Percentiles rank a stretch among this genome's conserved stretches.
These are phyloP conservation scores for Vitis labrusca DNA, from an alignment of 164 flowering plant genomes.

Conservation along the genomic window DNA sequence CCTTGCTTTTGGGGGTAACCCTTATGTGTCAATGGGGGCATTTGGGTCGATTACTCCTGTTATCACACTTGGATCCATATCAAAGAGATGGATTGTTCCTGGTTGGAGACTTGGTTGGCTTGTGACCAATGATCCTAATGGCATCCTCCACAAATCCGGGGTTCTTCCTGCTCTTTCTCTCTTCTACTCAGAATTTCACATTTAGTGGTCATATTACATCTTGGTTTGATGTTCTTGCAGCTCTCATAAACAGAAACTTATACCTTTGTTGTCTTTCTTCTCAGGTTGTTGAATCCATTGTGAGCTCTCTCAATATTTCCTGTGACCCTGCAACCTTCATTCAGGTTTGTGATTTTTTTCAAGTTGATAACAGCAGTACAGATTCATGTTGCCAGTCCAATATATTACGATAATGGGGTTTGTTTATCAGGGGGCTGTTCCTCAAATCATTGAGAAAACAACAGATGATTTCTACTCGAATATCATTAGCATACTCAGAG, in stretches of 20 bases:
- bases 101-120: constrained; percentile 74
- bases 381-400: no score
- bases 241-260: not conserved
- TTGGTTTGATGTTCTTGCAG: no score
- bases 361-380: no score
- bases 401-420: not conserved
- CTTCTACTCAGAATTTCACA: no score
- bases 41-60: constrained; percentile 52
- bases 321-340: constrained; percentile 35
- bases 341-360: constrained; percentile 34
- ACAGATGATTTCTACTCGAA: constrained; percentile 27
- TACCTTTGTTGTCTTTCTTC: not conserved
- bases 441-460: constrained; percentile 41
- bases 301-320: constrained; percentile 13
- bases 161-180: constrained; percentile 22
- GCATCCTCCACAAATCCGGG: constrained; percentile 36
- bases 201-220: no score
- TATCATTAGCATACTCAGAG: constrained; percentile 22
- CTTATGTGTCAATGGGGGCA: constrained; percentile 55
- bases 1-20: constrained; percentile 42
- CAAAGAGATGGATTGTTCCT: constrained; percentile 65
- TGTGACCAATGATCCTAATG: constrained; percentile 42
- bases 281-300: constrained; percentile 35
- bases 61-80: constrained; percentile 55
- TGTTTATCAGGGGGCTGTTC: constrained; percentile 42